Evolutionary conservation across 257 asterid genomes (phyloP).

Genomic region (Linderniella brevidens): DNA sequence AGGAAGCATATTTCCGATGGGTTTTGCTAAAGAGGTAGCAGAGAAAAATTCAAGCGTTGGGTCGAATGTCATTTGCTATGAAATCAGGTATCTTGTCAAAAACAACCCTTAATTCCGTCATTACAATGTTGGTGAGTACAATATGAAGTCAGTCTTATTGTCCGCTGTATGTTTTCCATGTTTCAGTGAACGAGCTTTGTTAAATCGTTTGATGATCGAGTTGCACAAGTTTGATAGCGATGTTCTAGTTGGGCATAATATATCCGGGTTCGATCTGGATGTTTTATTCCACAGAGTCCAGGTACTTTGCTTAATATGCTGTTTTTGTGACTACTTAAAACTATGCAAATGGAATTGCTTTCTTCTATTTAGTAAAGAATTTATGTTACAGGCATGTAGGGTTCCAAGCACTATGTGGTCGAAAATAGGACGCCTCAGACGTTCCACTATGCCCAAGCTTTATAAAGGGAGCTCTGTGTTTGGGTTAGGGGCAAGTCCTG

Average conservation of each 20-base stretch:
- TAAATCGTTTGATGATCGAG: constrained; percentile 82
- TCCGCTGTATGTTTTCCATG: constrained; percentile 6
- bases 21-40: constrained; percentile 60
- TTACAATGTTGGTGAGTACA: no score
- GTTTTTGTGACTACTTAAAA: constrained; percentile 8
- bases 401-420: constrained; percentile 83
- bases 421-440: constrained; percentile 88
- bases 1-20: constrained; percentile 86
- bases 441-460: constrained; percentile 82
- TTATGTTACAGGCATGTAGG: constrained; percentile 38
- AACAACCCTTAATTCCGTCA: no score
- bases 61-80: constrained; percentile 47
- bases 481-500: constrained; percentile 90
- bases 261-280: constrained; percentile 97
- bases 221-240: constrained; percentile 79
- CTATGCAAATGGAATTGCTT: not conserved
- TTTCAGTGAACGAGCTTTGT: constrained; percentile 88
- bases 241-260: constrained; percentile 89
- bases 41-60: constrained; percentile 80
- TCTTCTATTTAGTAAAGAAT: no score
- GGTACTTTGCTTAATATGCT: constrained; percentile 25
- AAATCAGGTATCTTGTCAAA: constrained; percentile 36
- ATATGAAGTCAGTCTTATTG: not conserved
- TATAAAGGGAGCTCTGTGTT: constrained; percentile 56
- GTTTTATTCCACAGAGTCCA: constrained; percentile 95